A percentile compares a stretch with the other conserved stretches of the same genome.
Evolutionary conservation across 2,329 filamentous ascomycete species (phyloP).

Genomic region (Cladosporium cucumerinum): DNA sequence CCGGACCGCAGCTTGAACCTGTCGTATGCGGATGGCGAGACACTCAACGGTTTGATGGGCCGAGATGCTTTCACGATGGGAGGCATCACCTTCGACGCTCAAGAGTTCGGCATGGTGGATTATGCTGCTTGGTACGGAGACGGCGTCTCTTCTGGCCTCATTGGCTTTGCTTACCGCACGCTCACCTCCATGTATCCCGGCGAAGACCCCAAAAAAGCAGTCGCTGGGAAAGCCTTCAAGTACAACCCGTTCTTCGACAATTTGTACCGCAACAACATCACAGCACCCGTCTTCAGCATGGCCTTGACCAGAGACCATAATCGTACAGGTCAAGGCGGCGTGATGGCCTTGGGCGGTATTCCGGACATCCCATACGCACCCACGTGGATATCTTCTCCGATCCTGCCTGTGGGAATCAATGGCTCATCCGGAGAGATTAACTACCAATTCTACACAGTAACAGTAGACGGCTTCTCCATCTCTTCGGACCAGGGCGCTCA

Average conservation of each 20-base stretch:
- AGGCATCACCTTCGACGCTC: constrained; percentile 43
- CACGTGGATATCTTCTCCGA: constrained; percentile 37
- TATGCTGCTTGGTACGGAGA: constrained; percentile 35
- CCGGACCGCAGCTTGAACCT: constrained; percentile 43
- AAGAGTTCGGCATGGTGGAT: constrained; percentile 47
- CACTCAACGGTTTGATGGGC: constrained; percentile 40
- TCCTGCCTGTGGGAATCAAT: constrained; percentile 31
- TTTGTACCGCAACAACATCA: constrained; percentile 45
- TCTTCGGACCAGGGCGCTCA: constrained; percentile 21
- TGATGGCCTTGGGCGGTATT: constrained; percentile 50
- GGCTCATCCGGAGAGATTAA: constrained; percentile 26
- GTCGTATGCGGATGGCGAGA: constrained; percentile 44
- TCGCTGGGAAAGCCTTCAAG: constrained; percentile 23
- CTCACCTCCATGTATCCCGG: constrained; percentile 44
- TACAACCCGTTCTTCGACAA: constrained; percentile 53
- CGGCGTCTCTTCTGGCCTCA: constrained; percentile 43
- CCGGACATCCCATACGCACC: constrained; percentile 41
- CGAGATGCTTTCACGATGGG: constrained; percentile 44
- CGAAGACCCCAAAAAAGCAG: constrained; percentile 24
- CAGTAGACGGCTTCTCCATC: constrained; percentile 33
- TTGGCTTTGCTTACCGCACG: constrained; percentile 52
- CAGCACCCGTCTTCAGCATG: constrained; percentile 49
- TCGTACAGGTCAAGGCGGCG: constrained; percentile 36
- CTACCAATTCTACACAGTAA: constrained; percentile 41
- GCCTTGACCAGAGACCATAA: constrained; percentile 39